Evolutionary conservation across 768 basidiomycete species (phyloP).

Genomic region (Tylopilus felleus): DNA sequence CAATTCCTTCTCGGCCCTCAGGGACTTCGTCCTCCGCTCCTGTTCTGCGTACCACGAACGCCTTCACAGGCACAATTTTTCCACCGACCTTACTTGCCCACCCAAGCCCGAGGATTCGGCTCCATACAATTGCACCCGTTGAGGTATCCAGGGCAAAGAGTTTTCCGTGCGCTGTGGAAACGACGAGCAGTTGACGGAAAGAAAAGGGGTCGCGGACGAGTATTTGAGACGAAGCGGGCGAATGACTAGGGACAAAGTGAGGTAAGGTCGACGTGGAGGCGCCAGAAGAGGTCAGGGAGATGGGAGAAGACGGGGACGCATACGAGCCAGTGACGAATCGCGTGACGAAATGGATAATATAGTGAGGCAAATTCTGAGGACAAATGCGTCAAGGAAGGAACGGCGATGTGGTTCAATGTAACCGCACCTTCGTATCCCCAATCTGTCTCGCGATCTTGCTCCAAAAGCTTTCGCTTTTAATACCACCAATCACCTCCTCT

Average conservation of each 20-base stretch:
- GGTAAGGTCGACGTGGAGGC: conserved; percentile 16
- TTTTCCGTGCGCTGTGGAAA: conserved; percentile 68
- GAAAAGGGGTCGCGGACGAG: conserved; percentile 77
- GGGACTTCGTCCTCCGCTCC: conserved; percentile 1
- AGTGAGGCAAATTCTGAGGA: conserved; percentile 66
- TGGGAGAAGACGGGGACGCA: conserved; percentile 41
- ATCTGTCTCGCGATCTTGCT: conserved; percentile 55
- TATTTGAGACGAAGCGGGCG: conserved; percentile 33
- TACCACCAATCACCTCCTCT: conserved; percentile 21
- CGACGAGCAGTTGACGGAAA: conserved; percentile 79
- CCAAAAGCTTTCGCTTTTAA: conserved; percentile 43
- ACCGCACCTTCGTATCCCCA: conserved; percentile 51
- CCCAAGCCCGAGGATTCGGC: conserved; percentile 68
- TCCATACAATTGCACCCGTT: conserved; percentile 78
- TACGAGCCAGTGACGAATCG: conserved; percentile 73
- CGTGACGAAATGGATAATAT: conserved; percentile 58
- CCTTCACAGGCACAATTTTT: conserved; percentile 52
- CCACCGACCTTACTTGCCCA: conserved; percentile 60
- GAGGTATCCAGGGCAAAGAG: conserved; percentile 80
- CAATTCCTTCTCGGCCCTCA: conserved; percentile 45
- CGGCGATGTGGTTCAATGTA: background rate
- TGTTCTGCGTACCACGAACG: conserved; percentile 46
- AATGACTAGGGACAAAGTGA: conserved; percentile 14
- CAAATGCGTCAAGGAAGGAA: background rate
- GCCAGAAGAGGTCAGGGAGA: conserved; percentile 19